phyloP scores from a whole-genome alignment of 345 rosid genomes.

The Lagerstroemia speciosa region DNA sequence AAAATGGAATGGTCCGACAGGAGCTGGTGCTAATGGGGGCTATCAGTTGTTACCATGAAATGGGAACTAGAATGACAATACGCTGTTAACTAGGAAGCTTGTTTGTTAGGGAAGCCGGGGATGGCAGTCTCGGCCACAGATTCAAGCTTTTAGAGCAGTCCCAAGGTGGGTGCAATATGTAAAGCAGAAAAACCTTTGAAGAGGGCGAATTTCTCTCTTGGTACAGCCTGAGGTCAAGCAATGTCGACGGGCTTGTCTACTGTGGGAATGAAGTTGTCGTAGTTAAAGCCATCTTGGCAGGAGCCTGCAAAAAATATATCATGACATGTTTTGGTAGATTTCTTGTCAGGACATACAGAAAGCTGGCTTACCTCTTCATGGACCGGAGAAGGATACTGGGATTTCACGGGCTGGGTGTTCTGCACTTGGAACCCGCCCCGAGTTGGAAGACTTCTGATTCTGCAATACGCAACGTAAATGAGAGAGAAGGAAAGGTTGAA shows the following conservation, averaged over 20 bases:
- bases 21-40: too few relatives aligned
- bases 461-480: neutral
- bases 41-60: too few relatives aligned
- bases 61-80: too few relatives aligned
- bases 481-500: neutral
- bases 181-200: neutral
- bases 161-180: neutral
- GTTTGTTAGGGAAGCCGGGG: too few relatives aligned
- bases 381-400: neutral
- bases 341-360: neutral
- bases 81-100: too few relatives aligned
- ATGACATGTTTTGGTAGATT: neutral
- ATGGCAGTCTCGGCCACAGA: too few relatives aligned
- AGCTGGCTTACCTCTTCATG: slow-evolving; percentile 1
- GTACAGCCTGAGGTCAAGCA: slow-evolving; percentile 19
- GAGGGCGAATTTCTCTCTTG: slow-evolving; percentile 7
- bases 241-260: slow-evolving; percentile 40
- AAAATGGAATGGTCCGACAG: too few relatives aligned
- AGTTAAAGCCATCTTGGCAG: slow-evolving; percentile 7
- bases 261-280: slow-evolving; percentile 26
- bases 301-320: neutral
- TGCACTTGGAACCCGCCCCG: neutral
- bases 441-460: slow-evolving; percentile 3
- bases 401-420: neutral
- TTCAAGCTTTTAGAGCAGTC: too few relatives aligned